Evolutionary conservation across 495 filamentous ascomycete genomes (phyloP).

Genomic region (Cenococcum geophilum): DNA sequence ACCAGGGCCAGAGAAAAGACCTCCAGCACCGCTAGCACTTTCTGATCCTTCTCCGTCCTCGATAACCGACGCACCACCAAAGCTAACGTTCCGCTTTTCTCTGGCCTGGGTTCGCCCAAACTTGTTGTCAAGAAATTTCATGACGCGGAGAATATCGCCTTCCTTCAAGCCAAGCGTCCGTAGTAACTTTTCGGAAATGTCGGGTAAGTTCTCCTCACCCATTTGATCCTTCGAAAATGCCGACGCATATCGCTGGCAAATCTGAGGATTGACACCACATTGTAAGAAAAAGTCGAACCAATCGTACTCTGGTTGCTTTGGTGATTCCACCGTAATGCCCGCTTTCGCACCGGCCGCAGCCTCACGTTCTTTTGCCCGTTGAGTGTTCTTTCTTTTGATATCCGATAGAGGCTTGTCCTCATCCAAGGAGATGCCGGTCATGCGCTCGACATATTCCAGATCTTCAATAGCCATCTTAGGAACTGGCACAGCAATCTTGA

Average conservation of each 20-base stretch:
- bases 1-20: constrained; percentile 86
- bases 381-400: constrained; percentile 50
- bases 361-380: constrained; percentile 33
- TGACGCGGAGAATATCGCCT: constrained; percentile 92
- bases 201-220: constrained; percentile 83
- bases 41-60: constrained; percentile 47
- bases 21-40: constrained; percentile 48
- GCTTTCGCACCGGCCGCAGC: constrained; percentile 29
- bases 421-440: constrained; percentile 82
- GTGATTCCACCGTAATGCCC: constrained; percentile 45
- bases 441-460: constrained; percentile 84
- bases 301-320: constrained; percentile 70
- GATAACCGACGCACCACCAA: constrained; percentile 52
- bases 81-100: constrained; percentile 58
- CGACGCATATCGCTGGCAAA: constrained; percentile 89
- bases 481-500: constrained; percentile 95
- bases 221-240: constrained; percentile 87
- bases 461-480: constrained; percentile 93
- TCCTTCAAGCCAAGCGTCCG: constrained; percentile 86
- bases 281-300: constrained; percentile 98
- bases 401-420: constrained; percentile 93
- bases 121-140: constrained; percentile 80
- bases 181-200: constrained; percentile 74
- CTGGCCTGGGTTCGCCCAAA: constrained; percentile 55
- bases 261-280: constrained; percentile 81